Base-by-base conservation (phyloP, 345 rosid species). In the Zanthoxylum bungeanum region DNA sequence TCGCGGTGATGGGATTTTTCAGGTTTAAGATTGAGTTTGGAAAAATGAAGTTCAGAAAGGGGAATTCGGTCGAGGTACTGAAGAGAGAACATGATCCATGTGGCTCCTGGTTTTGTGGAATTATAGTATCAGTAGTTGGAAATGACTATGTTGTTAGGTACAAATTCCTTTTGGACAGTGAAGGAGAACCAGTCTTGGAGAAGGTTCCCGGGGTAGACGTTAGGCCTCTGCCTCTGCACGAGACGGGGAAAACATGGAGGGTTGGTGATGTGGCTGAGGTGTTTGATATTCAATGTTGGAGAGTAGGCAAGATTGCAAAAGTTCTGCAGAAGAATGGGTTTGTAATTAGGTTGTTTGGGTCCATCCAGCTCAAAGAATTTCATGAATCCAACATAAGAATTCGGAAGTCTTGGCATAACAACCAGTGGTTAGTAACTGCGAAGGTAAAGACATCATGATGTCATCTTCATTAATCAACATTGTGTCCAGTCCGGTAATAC, bases 41-140 rank as follows among this genome's bases (percentile, higher is more conserved):
- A 61, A 66, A 24, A 42, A 83, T 66, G 83, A 77, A 67, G 75
- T 68, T 73, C 46, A 56, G 66, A 64, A 66, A 73, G 73, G 73
- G 81, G 58, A 64, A 75, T 11, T 30, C 55, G 22, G 80, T 77
- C 49, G 86, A 83, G 75, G 81, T 76, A 30, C 27, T 75, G 50
- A 75, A 78, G 66, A 80, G 80, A 71, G 82, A 80, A 39, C 40
- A 72, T n/a, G 80, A 73, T 59, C 70, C 75, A 28, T 40, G 73
- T 65, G 80, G 78, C 30, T 75, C 80, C 27, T 83, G 80, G 86
- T 83, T 77, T 80, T 76, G 75, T 30, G 84, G 76, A 9, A 67
- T 34, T 53, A 56, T 80, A 68, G 57, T 75, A 73, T 77, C 76
- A 19, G 62, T 31, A 1, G 57, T 36, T 75, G 78, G 74, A 39